Base-by-base conservation (phyloP, 257 asterid genomes). In the Solanum etuberosum region DNA sequence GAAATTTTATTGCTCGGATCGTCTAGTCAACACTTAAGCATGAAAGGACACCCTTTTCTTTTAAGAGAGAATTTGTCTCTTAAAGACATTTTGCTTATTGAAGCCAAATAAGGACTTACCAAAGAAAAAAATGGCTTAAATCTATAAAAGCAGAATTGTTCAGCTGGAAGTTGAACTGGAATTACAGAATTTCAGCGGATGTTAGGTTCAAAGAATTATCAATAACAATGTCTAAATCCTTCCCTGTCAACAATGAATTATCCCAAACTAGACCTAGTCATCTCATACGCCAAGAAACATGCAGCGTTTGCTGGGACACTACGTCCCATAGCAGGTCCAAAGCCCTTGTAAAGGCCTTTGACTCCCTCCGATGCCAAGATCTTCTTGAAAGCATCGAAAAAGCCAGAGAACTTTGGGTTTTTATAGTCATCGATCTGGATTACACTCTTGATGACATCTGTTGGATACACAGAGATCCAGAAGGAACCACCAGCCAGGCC, bases 291-390 rank as follows among this genome's bases (percentile, higher is more conserved):
- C 78, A 84, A 84, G 86, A 84, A 84, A 84, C 86, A 84, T 34
- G 73, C 86, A 31, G 86, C 86, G 13, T 84, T 84, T 61, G 86
- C 86, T 3, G 86, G 86, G 57, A 84, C 77, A 16, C 86, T 84
- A 57, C 86, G 72, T 3, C n/a, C 86, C 86, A 84, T 84, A 57
- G 97, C 98, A 5, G 98, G 98, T 27, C 95, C 98, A 81, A 96
- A 96, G 1, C 99, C 99, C 91, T 93, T 96, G 86, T 95, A 96
- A 15, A 96, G 92, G 21, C 99, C 99, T 68, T 92, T 94, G 54
- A 93, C 91, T 10, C 98, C 98, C 85, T 95, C 97, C 2, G 92
- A 54, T 89, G 92, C 92, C 90, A 96, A 90, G 89, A 92, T 94
- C 91, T 95, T 96, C 38, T 90, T 90, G 48, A 93, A 91, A 3